Evolutionary conservation across 768 basidiomycete genomes (phyloP), one percentile per base, ranked within the genome.

Genomic region (Chalciporus pseudorubinellus): DNA sequence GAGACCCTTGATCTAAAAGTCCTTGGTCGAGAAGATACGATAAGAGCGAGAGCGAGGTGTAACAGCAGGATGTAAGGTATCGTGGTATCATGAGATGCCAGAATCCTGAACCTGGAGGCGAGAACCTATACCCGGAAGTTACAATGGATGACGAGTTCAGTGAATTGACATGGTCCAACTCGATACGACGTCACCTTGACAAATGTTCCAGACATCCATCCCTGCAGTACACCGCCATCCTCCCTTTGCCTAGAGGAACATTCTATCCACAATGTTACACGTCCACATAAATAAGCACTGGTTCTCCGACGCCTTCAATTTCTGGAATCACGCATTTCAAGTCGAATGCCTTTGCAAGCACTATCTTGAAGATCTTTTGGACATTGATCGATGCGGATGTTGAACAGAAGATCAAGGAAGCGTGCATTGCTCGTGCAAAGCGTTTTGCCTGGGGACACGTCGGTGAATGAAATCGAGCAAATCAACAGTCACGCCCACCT

Each of bases 281-380:
- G 70, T 92, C 92, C 66, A 97, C 85, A 73, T 97, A 98, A 58
- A 98, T 83, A 63, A 98, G 75, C 60, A 98, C 80, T 22, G 97
- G 97, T 70, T 98, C 95, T 48, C 95, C 97, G 22, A 95, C 90
- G 42, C 92, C 91, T 67, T 94, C 92, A 59, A 98, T 97, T 75
- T 98, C 95, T 22, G 95, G 94, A 60, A 98, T 95, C 60, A 95
- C 92, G 66, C 95, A 98, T 81, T 98, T 98, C 59, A 98, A 82
- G 73, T 98, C 97, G 64, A 98, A 98, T 28, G 95, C 94, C 66
- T 98, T 95, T 43, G 92, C 90, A 44, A 95, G 81, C 40, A 95
- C 92, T 70, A 97, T 97, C 78, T 97, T 95, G 83, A 95, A 95
- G 59, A 95, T 95, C 78, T 99, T 99, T 77, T 99, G 97, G 48